Evolutionary conservation across 371 early-diverging fungal genomes (phyloP).

Genomic region (Capniomyces stellatus): DNA sequence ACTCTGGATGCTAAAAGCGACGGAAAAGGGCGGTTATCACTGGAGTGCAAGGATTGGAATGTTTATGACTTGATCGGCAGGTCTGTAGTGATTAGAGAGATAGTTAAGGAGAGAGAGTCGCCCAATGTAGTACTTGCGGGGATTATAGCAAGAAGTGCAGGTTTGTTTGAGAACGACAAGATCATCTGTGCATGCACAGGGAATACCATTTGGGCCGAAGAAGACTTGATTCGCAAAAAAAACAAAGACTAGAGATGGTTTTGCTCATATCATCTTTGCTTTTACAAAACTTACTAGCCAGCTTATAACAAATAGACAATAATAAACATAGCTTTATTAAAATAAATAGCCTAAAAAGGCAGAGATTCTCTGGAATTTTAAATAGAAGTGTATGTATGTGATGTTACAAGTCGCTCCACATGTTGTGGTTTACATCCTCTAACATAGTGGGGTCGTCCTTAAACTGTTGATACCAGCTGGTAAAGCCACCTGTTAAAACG

Average conservation of each 20-base stretch:
- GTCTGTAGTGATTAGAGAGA: slow-evolving; percentile 46
- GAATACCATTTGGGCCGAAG: slow-evolving; percentile 71
- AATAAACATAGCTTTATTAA: no score
- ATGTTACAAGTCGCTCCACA: no score
- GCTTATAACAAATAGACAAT: no score
- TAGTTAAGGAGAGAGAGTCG: slow-evolving; percentile 38
- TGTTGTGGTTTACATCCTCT: slow-evolving; percentile 36
- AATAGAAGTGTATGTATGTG: no score
- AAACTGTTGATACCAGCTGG: slow-evolving; percentile 41
- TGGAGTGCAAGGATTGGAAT: slow-evolving; percentile 46
- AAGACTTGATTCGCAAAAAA: background rate
- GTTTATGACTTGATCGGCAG: slow-evolving; percentile 80
- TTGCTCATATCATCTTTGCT: no score
- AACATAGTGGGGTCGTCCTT: slow-evolving; percentile 33
- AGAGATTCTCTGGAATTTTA: no score
- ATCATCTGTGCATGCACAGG: slow-evolving; percentile 75
- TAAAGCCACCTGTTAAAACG: slow-evolving; percentile 52
- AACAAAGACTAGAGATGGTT: background rate
- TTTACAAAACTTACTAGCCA: no score
- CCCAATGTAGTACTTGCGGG: slow-evolving; percentile 61
- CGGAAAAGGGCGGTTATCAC: slow-evolving; percentile 30
- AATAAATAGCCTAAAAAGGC: no score
- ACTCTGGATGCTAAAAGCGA: slow-evolving; percentile 26
- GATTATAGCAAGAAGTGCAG: slow-evolving; percentile 73
- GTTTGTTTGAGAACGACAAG: slow-evolving; percentile 76